Conservation (phyloP, 2,329 filamentous ascomycete species). For the Ophiocordyceps camponoti-floridani region DNA sequence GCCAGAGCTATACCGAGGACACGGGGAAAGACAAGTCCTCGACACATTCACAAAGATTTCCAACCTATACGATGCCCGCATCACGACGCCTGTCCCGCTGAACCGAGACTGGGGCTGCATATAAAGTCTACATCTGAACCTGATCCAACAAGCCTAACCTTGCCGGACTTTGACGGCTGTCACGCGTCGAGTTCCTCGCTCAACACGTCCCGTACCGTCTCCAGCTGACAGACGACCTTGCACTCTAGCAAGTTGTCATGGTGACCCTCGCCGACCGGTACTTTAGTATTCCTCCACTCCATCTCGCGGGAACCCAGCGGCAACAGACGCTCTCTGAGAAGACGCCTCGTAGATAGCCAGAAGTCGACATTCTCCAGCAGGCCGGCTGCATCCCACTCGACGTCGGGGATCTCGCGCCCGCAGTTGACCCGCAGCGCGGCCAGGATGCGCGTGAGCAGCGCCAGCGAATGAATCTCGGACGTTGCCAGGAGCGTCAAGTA, state of each 20-base stretch:
- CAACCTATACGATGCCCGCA: too few relatives aligned
- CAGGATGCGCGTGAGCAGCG: slow-evolving; percentile 58
- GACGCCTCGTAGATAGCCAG: slow-evolving; percentile 51
- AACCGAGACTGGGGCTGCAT: too few relatives aligned
- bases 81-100: too few relatives aligned
- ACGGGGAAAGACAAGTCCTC: too few relatives aligned
- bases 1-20: too few relatives aligned
- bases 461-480: slow-evolving; percentile 62
- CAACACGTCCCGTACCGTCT: slow-evolving; percentile 37
- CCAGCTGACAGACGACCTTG: slow-evolving; percentile 54
- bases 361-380: slow-evolving; percentile 73
- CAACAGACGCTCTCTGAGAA: slow-evolving; percentile 55
- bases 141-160: not conserved
- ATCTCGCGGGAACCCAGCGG: slow-evolving; percentile 56
- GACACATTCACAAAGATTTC: too few relatives aligned
- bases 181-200: slow-evolving; percentile 27
- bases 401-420: slow-evolving; percentile 50
- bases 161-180: not conserved
- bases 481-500: slow-evolving; percentile 57
- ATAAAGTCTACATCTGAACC: too few relatives aligned
- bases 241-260: slow-evolving; percentile 54
- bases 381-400: slow-evolving; percentile 56
- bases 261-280: slow-evolving; percentile 15
- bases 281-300: slow-evolving; percentile 32
- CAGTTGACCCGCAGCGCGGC: slow-evolving; percentile 46